Conservation (phyloP, 148 eudicot species). For the Silene latifolia region DNA sequence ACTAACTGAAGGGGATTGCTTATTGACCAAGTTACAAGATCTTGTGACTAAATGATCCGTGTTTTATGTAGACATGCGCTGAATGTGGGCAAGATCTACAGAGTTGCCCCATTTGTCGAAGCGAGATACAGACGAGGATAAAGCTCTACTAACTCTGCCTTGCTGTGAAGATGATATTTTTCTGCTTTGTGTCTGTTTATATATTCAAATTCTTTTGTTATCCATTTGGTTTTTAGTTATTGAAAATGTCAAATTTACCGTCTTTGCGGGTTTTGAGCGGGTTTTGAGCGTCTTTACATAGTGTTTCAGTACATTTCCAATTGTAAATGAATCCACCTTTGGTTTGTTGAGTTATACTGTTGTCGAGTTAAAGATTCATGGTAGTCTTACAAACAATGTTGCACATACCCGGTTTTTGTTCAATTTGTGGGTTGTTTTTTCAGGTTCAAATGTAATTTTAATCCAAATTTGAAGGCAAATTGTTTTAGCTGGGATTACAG, state of each 20-base stretch:
- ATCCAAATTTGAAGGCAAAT: no score
- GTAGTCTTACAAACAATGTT: neutral
- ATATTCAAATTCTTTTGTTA: conserved; percentile 3
- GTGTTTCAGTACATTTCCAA: neutral
- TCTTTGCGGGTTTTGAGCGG: no score
- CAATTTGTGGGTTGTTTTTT: no score
- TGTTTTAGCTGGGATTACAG: no score
- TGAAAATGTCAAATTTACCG: neutral
- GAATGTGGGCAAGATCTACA: conserved; percentile 77
- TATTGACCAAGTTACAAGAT: neutral
- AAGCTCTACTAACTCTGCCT: conserved; percentile 53
- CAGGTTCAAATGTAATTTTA: no score
- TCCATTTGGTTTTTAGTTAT: neutral
- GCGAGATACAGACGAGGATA: conserved; percentile 63
- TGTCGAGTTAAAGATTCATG: neutral
- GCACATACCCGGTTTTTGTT: neutral
- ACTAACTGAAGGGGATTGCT: neutral
- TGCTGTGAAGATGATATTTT: neutral
- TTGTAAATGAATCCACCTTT: neutral
- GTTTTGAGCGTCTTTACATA: neutral
- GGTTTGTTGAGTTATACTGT: neutral
- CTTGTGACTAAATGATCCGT: neutral
- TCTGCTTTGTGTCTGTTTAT: neutral
- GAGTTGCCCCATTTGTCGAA: conserved; percentile 79
- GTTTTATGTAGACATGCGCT: conserved; percentile 58